phyloP scores from a whole-genome alignment of 768 basidiomycete species.

The Macrolepiota fuliginosa region DNA sequence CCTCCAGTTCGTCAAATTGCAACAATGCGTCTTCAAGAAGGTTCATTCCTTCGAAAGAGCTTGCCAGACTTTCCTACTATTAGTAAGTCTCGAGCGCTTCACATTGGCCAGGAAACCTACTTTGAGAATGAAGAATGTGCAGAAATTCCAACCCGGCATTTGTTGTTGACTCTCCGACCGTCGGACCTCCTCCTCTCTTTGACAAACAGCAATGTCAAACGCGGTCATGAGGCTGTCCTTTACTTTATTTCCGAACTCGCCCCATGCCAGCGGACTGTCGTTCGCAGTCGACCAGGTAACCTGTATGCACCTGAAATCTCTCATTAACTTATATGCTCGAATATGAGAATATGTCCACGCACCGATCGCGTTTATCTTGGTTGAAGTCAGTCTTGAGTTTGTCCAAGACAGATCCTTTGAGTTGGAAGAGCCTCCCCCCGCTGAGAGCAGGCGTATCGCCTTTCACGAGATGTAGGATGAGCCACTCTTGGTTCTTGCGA shows the following conservation, averaged over 20 bases:
- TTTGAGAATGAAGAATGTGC: conserved; percentile 95
- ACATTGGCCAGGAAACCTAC: conserved; percentile 33
- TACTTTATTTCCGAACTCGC: conserved; percentile 81
- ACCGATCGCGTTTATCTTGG: conserved; percentile 84
- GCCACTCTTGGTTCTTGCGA: conserved; percentile 88
- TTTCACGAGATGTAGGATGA: conserved; percentile 80
- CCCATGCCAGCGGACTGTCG: conserved; percentile 81
- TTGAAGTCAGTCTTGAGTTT: conserved; percentile 94
- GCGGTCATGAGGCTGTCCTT: conserved; percentile 88
- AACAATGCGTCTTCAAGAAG: conserved; percentile 86
- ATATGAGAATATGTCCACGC: conserved; percentile 4
- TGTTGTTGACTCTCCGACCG: conserved; percentile 86
- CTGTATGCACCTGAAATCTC: conserved; percentile 66
- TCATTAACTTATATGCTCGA: conserved; percentile 8
- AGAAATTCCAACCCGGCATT: conserved; percentile 99
- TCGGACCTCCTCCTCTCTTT: conserved; percentile 87
- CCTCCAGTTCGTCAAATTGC: conserved; percentile 91
- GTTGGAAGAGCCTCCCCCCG: conserved; percentile 74
- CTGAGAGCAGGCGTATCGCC: conserved; percentile 55
- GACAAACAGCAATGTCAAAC: conserved; percentile 75
- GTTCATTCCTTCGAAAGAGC: conserved; percentile 87
- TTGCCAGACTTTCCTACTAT: conserved; percentile 86
- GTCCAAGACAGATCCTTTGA: conserved; percentile 83
- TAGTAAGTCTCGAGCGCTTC: conserved; percentile 16
- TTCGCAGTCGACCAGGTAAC: conserved; percentile 71